Conservation (phyloP, 2,329 filamentous ascomycete species). For the Nemania sp. region DNA sequence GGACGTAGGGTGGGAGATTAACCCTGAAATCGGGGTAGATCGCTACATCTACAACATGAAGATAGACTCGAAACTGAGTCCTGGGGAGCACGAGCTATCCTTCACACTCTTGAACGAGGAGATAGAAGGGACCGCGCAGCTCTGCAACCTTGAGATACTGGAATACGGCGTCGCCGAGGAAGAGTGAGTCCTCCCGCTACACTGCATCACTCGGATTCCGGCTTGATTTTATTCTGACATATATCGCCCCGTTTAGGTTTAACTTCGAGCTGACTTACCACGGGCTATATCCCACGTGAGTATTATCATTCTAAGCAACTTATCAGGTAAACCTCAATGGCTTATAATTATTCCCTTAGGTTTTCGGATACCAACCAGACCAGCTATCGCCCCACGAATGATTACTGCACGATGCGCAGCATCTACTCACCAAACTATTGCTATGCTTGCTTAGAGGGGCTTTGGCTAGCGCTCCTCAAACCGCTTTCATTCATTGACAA, state of each 20-base stretch:
- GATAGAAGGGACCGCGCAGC: conserved; percentile 48
- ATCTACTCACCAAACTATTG: conserved; percentile 49
- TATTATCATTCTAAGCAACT: background rate
- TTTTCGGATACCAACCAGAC: conserved; percentile 46
- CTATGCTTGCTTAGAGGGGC: conserved; percentile 48
- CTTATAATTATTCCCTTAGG: conserved; percentile 32
- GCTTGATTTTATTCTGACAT: conserved; percentile 15
- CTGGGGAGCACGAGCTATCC: conserved; percentile 46
- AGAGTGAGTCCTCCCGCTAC: conserved; percentile 32
- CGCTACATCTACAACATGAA: conserved; percentile 51
- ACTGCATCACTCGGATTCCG: background rate
- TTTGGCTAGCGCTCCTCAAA: conserved; percentile 48
- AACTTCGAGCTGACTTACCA: conserved; percentile 42
- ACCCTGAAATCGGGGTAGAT: conserved; percentile 46
- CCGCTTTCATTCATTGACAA: conserved; percentile 47
- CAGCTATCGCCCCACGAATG: conserved; percentile 50
- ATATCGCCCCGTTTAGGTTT: conserved; percentile 39
- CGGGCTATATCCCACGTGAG: conserved; percentile 49
- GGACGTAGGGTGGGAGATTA: conserved; percentile 49
- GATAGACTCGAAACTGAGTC: conserved; percentile 41
- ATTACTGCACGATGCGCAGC: conserved; percentile 48
- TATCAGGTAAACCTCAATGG: background rate
- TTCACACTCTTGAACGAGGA: conserved; percentile 47
- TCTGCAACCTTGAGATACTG: conserved; percentile 49
- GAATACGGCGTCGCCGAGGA: conserved; percentile 47